Base-by-base conservation (phyloP, 768 basidiomycete species). In the Plicaturopsis crispa region DNA sequence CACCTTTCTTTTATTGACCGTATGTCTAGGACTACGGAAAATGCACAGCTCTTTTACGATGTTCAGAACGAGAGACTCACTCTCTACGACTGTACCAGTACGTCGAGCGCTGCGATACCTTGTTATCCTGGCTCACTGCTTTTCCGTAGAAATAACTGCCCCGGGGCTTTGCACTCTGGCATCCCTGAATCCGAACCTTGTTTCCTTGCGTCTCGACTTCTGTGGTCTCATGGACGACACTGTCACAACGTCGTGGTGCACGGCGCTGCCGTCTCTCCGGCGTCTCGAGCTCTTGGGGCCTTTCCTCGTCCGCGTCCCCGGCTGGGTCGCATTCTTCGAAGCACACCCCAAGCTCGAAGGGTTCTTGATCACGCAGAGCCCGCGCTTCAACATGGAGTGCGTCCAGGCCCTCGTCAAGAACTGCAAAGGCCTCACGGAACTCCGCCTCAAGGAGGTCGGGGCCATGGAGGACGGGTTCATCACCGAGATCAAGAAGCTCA, bases 71-170 rank as follows among this genome's bases (percentile, higher is more conserved):
- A 69, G 3, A 69, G 62, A 6, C 64, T 99, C 23, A 75, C 70
- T 0, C 60, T 99, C 26, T 93, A 88, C 50, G 96, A 99, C 60
- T 84, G 80, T 30, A 96, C 94, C 1, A 82, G 91, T 94, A 55
- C 47, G 84, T 61, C n/a, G 3, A n/a, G n/a, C n/a, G n/a, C n/a
- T n/a, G n/a, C n/a, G n/a, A n/a, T n/a, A n/a, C n/a, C n/a, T n/a
- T n/a, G n/a, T n/a, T n/a, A n/a, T n/a, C n/a, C n/a, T n/a, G n/a
- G n/a, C n/a, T n/a, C n/a, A n/a, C n/a, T n/a, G n/a, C n/a, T 33
- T 2, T 28, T 28, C 13, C 20, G 31, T 34, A 94, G 90, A 80
- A 26, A 70, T 99, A 20, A 56, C 70, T 0, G 69, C 85, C 0
- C 63, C 75, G 3, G 81, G 84, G 3, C 70, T 92, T 31, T 65